Evolutionary conservation across 1,139 yeast species (phyloP).

Genomic region (Wickerhamomyces sp.): DNA sequence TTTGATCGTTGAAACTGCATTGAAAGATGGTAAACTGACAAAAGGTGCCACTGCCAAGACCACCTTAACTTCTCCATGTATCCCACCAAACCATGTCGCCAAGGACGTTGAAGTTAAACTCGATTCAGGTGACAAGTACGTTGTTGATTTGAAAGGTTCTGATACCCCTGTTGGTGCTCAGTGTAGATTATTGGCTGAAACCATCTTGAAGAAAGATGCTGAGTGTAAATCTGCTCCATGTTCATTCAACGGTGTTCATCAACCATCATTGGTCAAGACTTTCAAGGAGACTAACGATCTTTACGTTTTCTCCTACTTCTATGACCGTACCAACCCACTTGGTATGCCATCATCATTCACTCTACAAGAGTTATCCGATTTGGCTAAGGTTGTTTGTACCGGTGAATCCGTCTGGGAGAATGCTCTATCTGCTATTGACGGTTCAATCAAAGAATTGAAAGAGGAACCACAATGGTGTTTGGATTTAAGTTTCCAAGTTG

Average conservation of each 20-base stretch:
- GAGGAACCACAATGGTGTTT: slow-evolving; percentile 92
- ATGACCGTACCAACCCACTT: slow-evolving; percentile 87
- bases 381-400: slow-evolving; percentile 79
- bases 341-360: slow-evolving; percentile 94
- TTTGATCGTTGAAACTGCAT: slow-evolving; percentile 45
- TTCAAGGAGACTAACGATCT: slow-evolving; percentile 69
- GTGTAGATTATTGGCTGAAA: slow-evolving; percentile 82
- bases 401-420: slow-evolving; percentile 74
- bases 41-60: slow-evolving; percentile 37
- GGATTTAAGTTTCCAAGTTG: slow-evolving; percentile 84
- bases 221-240: slow-evolving; percentile 76
- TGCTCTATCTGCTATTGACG: slow-evolving; percentile 52
- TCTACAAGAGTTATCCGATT: slow-evolving; percentile 73
- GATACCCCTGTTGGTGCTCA: slow-evolving; percentile 56
- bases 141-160: slow-evolving; percentile 75
- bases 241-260: slow-evolving; percentile 95
- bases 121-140: slow-evolving; percentile 43
- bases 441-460: slow-evolving; percentile 58
- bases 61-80: slow-evolving; percentile 70
- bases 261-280: slow-evolving; percentile 79
- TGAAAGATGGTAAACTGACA: slow-evolving; percentile 35
- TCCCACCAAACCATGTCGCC: slow-evolving; percentile 67
- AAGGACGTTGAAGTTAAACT: slow-evolving; percentile 53
- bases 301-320: slow-evolving; percentile 88
- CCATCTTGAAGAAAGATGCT: slow-evolving; percentile 74